Conservation (phyloP, 768 basidiomycete species). For the Coprinopsis cinerea region DNA sequence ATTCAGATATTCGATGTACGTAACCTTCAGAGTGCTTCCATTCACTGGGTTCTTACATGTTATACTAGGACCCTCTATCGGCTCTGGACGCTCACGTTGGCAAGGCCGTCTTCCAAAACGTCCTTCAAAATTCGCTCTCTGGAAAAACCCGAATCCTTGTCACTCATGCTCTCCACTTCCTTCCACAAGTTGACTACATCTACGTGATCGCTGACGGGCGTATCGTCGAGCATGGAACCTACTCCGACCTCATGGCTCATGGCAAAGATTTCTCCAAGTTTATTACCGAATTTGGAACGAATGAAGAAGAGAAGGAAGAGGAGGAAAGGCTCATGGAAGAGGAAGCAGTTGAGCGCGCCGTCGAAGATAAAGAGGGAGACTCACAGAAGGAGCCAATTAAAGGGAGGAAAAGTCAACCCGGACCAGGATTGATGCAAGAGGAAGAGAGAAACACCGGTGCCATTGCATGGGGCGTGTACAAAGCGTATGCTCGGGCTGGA, state of each 20-base stretch:
- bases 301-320: conserved; percentile 39
- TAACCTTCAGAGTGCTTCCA: neutral
- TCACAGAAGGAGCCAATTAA: conserved; percentile 26
- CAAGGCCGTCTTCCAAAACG: conserved; percentile 80
- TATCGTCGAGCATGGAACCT: conserved; percentile 79
- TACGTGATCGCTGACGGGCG: conserved; percentile 71
- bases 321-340: conserved; percentile 31
- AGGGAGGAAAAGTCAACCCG: conserved; percentile 29
- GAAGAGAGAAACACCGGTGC: conserved; percentile 83
- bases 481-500: conserved; percentile 63
- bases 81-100: conserved; percentile 93
- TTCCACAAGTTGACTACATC: conserved; percentile 84
- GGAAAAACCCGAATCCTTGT: conserved; percentile 84
- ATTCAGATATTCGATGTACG: conserved; percentile 79
- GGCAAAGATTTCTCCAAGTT: conserved; percentile 69
- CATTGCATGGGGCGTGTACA: conserved; percentile 49
- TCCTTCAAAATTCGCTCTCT: conserved; percentile 55
- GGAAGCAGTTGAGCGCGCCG: conserved; percentile 16
- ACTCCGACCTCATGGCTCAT: conserved; percentile 57
- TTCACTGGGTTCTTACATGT: neutral
- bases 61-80: conserved; percentile 75
- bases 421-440: conserved; percentile 66
- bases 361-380: conserved; percentile 28
- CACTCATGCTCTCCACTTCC: conserved; percentile 87
- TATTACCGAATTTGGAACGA: conserved; percentile 70